Percentiles rank a stretch among this genome's conserved stretches.
Evolutionary conservation across 257 asterid species (phyloP).

Genomic region (Echium plantagineum): DNA sequence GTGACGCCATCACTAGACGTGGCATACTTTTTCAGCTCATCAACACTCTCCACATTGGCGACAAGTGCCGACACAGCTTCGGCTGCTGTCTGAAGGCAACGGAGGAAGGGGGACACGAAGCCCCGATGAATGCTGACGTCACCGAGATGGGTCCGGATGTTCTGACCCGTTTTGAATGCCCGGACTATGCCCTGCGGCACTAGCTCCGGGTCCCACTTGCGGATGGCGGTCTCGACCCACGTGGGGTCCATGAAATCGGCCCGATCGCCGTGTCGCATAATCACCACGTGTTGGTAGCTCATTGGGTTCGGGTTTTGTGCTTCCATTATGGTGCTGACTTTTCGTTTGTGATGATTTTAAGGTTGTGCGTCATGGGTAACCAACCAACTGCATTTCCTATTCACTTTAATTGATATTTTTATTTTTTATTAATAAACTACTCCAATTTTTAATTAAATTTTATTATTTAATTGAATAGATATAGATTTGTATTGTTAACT

Average conservation of each 20-base stretch:
- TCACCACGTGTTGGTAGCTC: constrained; percentile 50
- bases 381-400: no score
- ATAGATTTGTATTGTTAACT: no score
- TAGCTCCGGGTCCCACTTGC: constrained; percentile 93
- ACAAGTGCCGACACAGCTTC: constrained; percentile 53
- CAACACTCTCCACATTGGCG: constrained; percentile 33
- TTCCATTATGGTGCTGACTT: no score
- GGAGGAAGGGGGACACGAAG: constrained; percentile 69
- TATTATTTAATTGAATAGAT: no score
- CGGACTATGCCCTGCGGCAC: constrained; percentile 58
- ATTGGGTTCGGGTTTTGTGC: no score
- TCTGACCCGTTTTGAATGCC: constrained; percentile 67
- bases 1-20: constrained; percentile 37
- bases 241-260: constrained; percentile 53
- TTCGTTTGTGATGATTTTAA: no score
- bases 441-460: no score
- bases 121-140: constrained; percentile 59
- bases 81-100: constrained; percentile 85
- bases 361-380: no score
- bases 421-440: no score
- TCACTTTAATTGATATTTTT: no score
- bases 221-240: constrained; percentile 57
- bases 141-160: constrained; percentile 26
- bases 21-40: constrained; percentile 18
- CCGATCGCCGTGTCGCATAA: constrained; percentile 94